Conservation (phyloP, 1,284 basidiomycete species). For the Cryptococcus hybrid region DNA sequence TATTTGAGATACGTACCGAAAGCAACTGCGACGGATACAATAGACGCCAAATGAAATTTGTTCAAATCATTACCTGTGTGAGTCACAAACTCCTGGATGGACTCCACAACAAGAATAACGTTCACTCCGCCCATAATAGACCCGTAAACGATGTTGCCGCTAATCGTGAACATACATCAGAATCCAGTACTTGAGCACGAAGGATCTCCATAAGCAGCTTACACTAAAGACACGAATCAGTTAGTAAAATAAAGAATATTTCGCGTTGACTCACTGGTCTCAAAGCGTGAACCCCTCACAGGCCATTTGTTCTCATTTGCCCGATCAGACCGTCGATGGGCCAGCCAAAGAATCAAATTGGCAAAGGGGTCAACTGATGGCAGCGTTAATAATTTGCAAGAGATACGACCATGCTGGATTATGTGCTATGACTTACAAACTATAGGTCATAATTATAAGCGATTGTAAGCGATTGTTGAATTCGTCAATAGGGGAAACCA, state of each 20-base stretch:
- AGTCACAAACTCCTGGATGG: conserved; percentile 66
- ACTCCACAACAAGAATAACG: conserved; percentile 59
- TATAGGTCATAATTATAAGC: neutral
- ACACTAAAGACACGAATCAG: conserved; percentile 9
- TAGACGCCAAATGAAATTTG: conserved; percentile 74
- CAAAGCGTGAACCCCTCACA: conserved; percentile 82
- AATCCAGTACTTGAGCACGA: neutral
- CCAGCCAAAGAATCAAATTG: conserved; percentile 78
- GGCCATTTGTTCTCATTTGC: conserved; percentile 87
- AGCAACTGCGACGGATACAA: conserved; percentile 77
- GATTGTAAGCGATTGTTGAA: no score
- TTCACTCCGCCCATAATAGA: conserved; percentile 52
- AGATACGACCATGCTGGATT: no score
- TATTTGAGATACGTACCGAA: conserved; percentile 56
- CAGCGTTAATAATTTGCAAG: no score
- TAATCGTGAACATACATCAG: conserved; percentile 2
- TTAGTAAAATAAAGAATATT: neutral
- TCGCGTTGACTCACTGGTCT: conserved; percentile 62
- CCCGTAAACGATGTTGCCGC: conserved; percentile 61
- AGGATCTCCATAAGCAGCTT: neutral
- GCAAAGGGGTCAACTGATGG: conserved; percentile 73
- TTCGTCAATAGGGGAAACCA: conserved; percentile 5
- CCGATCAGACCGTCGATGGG: conserved; percentile 69
- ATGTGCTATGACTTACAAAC: neutral
- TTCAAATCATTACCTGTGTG: conserved; percentile 60